Conservation (phyloP, 495 filamentous ascomycete species). For the Amorphotheca resinae region DNA sequence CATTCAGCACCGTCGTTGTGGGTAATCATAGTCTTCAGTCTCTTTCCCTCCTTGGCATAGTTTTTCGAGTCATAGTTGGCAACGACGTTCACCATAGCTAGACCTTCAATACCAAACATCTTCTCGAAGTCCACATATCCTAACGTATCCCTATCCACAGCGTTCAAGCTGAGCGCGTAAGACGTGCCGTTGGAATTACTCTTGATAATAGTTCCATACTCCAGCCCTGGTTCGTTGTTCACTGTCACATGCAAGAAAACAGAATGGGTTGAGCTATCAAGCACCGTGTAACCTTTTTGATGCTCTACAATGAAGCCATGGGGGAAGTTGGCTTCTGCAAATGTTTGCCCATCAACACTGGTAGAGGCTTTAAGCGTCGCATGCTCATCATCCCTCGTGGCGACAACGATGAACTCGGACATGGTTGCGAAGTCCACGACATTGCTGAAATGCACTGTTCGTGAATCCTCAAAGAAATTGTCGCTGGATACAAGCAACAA, state of each 20-base stretch:
- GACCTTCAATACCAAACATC: constrained; percentile 81
- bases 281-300: constrained; percentile 76
- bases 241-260: constrained; percentile 86
- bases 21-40: constrained; percentile 75
- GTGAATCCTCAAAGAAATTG: constrained; percentile 55
- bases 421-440: constrained; percentile 83
- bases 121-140: constrained; percentile 95
- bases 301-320: constrained; percentile 60
- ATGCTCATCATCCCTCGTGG: constrained; percentile 49
- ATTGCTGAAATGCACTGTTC: constrained; percentile 43
- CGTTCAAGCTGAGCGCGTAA: constrained; percentile 67
- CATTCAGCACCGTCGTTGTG: constrained; percentile 93
- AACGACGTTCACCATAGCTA: constrained; percentile 76
- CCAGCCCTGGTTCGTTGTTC: constrained; percentile 41
- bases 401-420: constrained; percentile 90
- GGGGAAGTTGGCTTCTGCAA: constrained; percentile 78
- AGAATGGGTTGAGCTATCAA: constrained; percentile 85
- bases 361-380: constrained; percentile 61
- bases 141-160: constrained; percentile 59
- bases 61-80: constrained; percentile 50
- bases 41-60: constrained; percentile 56
- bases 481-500: constrained; percentile 58
- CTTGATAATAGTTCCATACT: constrained; percentile 84
- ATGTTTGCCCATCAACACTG: constrained; percentile 69
- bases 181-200: constrained; percentile 96